These are phyloP conservation scores for Coemansia sp. DNA, from an alignment of 192 early-diverging fungal species.

Conservation along the genomic window DNA sequence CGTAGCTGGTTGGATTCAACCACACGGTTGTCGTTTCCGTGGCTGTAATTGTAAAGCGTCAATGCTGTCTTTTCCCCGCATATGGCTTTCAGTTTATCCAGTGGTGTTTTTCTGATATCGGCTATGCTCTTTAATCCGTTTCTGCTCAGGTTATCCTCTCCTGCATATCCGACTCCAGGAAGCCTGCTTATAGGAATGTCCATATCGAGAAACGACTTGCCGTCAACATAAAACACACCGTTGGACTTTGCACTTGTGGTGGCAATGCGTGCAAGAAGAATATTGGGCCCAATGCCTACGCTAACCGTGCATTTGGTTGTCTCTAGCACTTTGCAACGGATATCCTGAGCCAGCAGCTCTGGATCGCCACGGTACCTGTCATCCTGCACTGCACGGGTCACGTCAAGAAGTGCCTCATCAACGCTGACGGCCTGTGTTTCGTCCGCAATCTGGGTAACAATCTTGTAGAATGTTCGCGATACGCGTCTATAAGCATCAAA, in stretches of 20 bases:
- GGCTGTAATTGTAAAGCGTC: constrained; percentile 67
- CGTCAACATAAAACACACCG: constrained; percentile 47
- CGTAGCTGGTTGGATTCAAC: constrained; percentile 66
- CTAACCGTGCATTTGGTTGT: constrained; percentile 67
- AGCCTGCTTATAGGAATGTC: constrained; percentile 21
- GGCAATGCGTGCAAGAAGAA: constrained; percentile 73
- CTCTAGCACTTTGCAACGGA: constrained; percentile 55
- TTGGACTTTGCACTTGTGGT: constrained; percentile 74
- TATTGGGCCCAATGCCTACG: constrained; percentile 75
- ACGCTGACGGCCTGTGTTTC: constrained; percentile 79
- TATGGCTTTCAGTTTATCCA: constrained; percentile 57
- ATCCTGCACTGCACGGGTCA: constrained; percentile 45
- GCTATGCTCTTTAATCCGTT: constrained; percentile 48
- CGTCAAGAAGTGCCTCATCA: constrained; percentile 83
- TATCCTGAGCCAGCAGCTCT: constrained; percentile 51
- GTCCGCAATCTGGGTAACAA: constrained; percentile 65
- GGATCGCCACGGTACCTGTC: constrained; percentile 16
- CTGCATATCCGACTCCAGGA: constrained; percentile 61
- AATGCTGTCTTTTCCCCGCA: constrained; percentile 74
- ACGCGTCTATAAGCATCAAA: constrained; percentile 70
- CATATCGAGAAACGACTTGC: constrained; percentile 9
- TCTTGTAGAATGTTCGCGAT: constrained; percentile 67
- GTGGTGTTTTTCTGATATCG: constrained; percentile 48
- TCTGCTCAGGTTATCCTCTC: constrained; percentile 52
- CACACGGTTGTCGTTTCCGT: constrained; percentile 73